Evolutionary conservation across 495 filamentous ascomycete genomes (phyloP).

Genomic region (Penicillium pancosmium): DNA sequence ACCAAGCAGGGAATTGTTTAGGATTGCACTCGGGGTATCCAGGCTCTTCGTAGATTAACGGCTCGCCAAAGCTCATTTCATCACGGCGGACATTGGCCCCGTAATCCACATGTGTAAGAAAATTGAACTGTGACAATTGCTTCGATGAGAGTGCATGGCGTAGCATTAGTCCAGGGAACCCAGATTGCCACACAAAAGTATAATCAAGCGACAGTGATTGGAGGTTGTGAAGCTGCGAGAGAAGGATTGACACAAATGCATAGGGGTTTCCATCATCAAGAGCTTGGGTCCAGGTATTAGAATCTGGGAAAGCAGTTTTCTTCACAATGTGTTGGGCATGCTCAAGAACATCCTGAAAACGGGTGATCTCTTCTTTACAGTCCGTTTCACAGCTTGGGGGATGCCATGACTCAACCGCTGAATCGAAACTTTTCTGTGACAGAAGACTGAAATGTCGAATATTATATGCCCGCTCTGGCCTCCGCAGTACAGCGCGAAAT

Average conservation of each 20-base stretch:
- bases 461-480: constrained; percentile 9
- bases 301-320: constrained; percentile 10
- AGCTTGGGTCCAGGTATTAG: constrained; percentile 12
- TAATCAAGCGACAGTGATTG: constrained; percentile 13
- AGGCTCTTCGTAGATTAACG: constrained; percentile 9
- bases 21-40: constrained; percentile 16
- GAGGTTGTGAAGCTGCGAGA: constrained; percentile 17
- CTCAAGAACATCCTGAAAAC: constrained; percentile 12
- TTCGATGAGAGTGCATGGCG: constrained; percentile 16
- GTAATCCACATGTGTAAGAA: constrained; percentile 11
- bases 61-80: not conserved
- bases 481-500: constrained; percentile 10
- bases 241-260: constrained; percentile 15
- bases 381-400: constrained; percentile 9
- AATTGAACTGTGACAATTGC: constrained; percentile 13
- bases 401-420: constrained; percentile 7
- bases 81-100: constrained; percentile 13
- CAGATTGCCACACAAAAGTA: constrained; percentile 20
- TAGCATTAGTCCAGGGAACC: constrained; percentile 20
- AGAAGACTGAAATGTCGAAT: constrained; percentile 15
- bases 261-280: constrained; percentile 15
- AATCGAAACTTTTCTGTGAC: constrained; percentile 8
- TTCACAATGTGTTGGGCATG: constrained; percentile 13
- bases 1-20: constrained; percentile 17
- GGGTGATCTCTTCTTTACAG: constrained; percentile 7